Evolutionary conservation across 495 filamentous ascomycete species (phyloP).

Genomic region (Letharia lupina): DNA sequence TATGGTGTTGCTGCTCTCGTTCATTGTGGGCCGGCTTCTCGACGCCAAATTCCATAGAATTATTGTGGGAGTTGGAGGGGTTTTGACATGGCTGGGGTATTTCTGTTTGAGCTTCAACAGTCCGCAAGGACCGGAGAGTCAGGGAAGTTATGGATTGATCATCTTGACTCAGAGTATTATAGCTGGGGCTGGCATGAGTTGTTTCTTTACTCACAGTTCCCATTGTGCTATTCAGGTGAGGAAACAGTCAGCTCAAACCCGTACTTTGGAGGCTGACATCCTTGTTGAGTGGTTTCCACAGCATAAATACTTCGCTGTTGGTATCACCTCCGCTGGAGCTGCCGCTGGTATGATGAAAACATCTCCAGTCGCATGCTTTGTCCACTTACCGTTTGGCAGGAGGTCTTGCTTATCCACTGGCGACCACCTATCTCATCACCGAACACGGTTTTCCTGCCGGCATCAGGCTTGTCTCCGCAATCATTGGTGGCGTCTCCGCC

Average conservation of each 20-base stretch:
- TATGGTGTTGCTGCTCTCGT: constrained; percentile 31
- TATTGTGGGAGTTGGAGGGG: constrained; percentile 28
- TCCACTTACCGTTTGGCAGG: constrained; percentile 19
- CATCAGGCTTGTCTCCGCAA: constrained; percentile 25
- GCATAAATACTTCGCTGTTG: constrained; percentile 33
- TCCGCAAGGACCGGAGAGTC: constrained; percentile 15
- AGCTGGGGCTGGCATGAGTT: constrained; percentile 37
- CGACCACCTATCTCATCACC: constrained; percentile 30
- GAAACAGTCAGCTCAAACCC: constrained; percentile 10
- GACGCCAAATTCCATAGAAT: constrained; percentile 32
- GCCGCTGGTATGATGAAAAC: constrained; percentile 8
- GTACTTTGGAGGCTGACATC: constrained; percentile 9
- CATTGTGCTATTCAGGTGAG: constrained; percentile 33
- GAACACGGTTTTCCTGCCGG: constrained; percentile 31
- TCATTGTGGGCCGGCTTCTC: constrained; percentile 32
- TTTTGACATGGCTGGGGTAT: constrained; percentile 31
- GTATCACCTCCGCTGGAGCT: constrained; percentile 37
- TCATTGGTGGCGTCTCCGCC: constrained; percentile 28
- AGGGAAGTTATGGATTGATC: constrained; percentile 30
- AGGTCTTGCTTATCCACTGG: constrained; percentile 33
- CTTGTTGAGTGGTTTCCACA: constrained; percentile 31
- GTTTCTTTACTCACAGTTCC: constrained; percentile 35
- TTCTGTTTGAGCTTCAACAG: constrained; percentile 30
- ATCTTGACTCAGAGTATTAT: constrained; percentile 35
- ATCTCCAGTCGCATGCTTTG: not conserved